A percentile compares a stretch with the other conserved stretches of the same genome.
phyloP scores from a whole-genome alignment of 768 basidiomycete species.

The Leccinum imitatum region DNA sequence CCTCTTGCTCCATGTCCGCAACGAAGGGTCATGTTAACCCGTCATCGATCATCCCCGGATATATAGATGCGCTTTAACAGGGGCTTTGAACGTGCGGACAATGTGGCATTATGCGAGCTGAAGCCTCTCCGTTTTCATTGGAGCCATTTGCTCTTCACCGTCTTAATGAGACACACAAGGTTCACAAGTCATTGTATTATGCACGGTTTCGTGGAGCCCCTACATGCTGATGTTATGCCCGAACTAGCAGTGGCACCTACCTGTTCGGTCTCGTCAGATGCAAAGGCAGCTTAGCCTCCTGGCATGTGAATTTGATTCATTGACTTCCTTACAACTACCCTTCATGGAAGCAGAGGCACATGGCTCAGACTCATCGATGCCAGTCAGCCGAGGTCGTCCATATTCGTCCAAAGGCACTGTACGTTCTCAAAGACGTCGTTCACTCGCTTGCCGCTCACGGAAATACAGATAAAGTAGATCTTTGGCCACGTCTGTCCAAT shows the following conservation, averaged over 20 bases:
- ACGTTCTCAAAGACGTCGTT: background rate
- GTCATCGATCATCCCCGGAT: slow-evolving; percentile 1
- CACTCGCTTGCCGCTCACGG: background rate
- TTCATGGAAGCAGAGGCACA: background rate
- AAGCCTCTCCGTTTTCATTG: background rate
- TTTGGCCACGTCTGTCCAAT: background rate
- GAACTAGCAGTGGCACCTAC: background rate
- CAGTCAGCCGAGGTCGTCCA: background rate
- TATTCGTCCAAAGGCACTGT: background rate
- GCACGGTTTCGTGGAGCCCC: slow-evolving; percentile 1
- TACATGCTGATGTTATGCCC: slow-evolving; percentile 1
- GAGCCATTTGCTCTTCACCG: slow-evolving; percentile 12
- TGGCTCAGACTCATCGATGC: background rate
- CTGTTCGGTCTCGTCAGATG: background rate
- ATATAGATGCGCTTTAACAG: background rate
- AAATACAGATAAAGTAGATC: background rate
- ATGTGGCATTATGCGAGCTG: background rate
- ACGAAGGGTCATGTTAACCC: slow-evolving; percentile 11
- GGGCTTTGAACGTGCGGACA: background rate
- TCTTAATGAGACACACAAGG: slow-evolving; percentile 1
- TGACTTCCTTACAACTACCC: slow-evolving; percentile 21
- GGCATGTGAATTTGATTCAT: slow-evolving; percentile 15
- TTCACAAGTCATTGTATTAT: background rate
- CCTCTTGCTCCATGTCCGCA: background rate
- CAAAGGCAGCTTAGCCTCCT: background rate